Base-by-base conservation (phyloP, 2,329 filamentous ascomycete species). In the Thielaviopsis populi region DNA sequence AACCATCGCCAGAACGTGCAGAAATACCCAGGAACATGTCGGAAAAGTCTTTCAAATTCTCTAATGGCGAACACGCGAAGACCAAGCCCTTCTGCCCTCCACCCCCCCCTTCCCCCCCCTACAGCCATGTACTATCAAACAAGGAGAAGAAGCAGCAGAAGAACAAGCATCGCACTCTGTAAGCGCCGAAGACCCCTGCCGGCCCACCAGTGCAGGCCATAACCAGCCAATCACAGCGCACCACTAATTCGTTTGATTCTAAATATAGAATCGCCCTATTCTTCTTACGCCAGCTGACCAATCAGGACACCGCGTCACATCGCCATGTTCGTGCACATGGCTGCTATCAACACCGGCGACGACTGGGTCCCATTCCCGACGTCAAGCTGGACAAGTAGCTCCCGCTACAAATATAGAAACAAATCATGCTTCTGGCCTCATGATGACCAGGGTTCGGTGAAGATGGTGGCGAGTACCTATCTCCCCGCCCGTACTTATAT, bases 111-210 rank as follows among this genome's bases (percentile, higher is more conserved):
- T n/a, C n/a, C n/a, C n/a, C n/a, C 33, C 6, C 7, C 7, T 4
- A 37, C 8, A 37, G 33, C 33, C 6, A 22, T 24, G 46, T 27
- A 50, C 19, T 17, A 50, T 5, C 46, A 27, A 50, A 15, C 46
- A 50, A 24, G n/a, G 22, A 22, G 1, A 19, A 24, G 46, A 50
- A 50, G 46, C 13, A 50, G 46, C 4, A 27, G 13, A 27, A 50
- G 46, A 50, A 50, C 17, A 46, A n/a, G 10, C 50, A n/a, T 1
- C 37, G 10, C 37, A 1, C 50, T 19, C 27, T 61, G 8, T 61
- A 61, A 61, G 59, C 59, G 59, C 59, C 59, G 40, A 61, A 24
- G 11, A 61, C 59, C 59, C 59, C 33, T 48, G 59, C 5, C 3
- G 59, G 24, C 7, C 59, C 59, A 46, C 59, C 15, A 15, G 41